Evolutionary conservation across 202 grass and related monocot genomes (phyloP), one percentile per base, ranked within the genome.

Genomic region (Eragrostis tef): DNA sequence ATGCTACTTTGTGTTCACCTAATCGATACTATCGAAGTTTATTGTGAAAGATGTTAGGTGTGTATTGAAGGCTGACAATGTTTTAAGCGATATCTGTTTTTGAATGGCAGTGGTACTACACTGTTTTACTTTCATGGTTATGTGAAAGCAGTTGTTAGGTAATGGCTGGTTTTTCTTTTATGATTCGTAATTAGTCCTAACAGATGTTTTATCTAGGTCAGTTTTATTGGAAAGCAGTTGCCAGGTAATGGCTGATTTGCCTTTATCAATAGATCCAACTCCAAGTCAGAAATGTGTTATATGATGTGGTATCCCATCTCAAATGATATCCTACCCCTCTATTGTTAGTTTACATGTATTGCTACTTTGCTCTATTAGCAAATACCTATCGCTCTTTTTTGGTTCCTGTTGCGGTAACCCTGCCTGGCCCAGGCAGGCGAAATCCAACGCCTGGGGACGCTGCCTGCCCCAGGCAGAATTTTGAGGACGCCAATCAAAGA

Each of bases 151-250:
- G 31, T 34, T 34, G 31, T 34, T 34, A 34, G 31, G 31, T 34
- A 34, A 34, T 34, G 1, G 31, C 39, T 63, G 3, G 29, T 73
- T 73, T 34, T 1, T 4, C 31, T 2, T 34, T 51, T 43, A 16
- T 36, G 22, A 56, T 58, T 50, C 8, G 6, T 36, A 27, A 62
- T 64, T 67, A 56, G 44, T 53, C 20, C 62, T 20, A 44, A 16
- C 22, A 69, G 51, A 74, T 81, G 52, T 31, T 27, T 81, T 29
- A 0, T 58, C 41, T 48, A 69, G 61, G 19, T 86, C 15, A 75
- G 15, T 22, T 74, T 60, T 6, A 64, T 71, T 43, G 64, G 72
- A 64, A 78, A 75, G 7, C 60, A 83, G 34, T 19, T 29, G 9
- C 47, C 54, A 57, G 13, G 9, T 50, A 65, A 65, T 78, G 11